Evolutionary conservation across 2,329 filamentous ascomycete species (phyloP), one percentile per base, ranked within the genome.

Genomic region (Aspergillus sp.): DNA sequence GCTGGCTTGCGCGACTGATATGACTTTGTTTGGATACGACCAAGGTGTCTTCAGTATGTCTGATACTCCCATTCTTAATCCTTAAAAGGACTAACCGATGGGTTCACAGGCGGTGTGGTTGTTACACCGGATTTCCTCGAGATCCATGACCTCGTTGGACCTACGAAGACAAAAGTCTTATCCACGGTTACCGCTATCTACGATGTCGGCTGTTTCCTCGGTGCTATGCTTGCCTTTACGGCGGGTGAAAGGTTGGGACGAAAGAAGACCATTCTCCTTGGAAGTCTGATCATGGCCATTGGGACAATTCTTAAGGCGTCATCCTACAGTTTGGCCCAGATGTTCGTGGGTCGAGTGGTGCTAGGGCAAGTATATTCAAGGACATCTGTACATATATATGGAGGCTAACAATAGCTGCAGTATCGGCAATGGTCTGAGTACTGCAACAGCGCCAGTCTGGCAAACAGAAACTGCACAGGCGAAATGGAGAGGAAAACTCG

Each of bases 171-270:
- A 2, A 66, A 63, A 26, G 68, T 63, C 58, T 76, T 70, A 61
- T 77, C 61, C 66, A 83, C 81, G 0, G 80, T 84, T 9, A 83
- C 81, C 1, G 82, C 82, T 2, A 80, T 85, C 54, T 85, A 85
- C 66, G 81, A 85, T 61, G 76, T 86, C 34, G 83, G 83, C 9
- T 86, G 83, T 66, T 85, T 86, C 68, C 71, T 85, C 44, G 85
- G 84, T 15, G 83, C 78, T 2, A 63, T 77, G 1, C 74, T 62
- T 9, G 62, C 79, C 20, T 80, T 84, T 53, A 69, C 60, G 3
- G 66, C 81, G 18, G 80, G 80, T 4, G 80, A 83, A 48, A 57
- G 53, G 9, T 68, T 82, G 0, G 80, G 81, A 2, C 69, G 81
- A 8, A 80, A 79, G 63, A 79, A 77, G 45, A 73, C 72, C 6